A percentile compares a stretch with the other conserved stretches of the same genome.
Evolutionary conservation across 352 stramenopile species (phyloP).

Genomic region (Phytophthora tubulina): DNA sequence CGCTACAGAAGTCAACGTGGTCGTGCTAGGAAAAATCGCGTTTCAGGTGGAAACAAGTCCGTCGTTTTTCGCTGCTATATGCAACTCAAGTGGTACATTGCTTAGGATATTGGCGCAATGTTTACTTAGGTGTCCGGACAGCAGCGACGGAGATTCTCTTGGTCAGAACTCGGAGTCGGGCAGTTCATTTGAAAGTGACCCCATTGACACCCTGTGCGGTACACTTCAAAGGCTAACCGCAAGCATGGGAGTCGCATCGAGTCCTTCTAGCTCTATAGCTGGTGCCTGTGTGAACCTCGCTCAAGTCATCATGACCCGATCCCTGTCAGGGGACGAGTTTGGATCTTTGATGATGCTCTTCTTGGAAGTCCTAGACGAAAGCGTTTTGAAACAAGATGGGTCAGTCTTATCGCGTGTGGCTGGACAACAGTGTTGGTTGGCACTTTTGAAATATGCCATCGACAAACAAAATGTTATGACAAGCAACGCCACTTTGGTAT

Average conservation of each 20-base stretch:
- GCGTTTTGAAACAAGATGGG: constrained; percentile 19
- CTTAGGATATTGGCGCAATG: constrained; percentile 54
- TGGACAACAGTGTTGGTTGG: constrained; percentile 72
- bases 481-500: constrained; percentile 56
- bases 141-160: not conserved
- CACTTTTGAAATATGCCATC: constrained; percentile 62
- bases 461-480: constrained; percentile 55
- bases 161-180: not conserved
- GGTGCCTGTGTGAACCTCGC: constrained; percentile 59
- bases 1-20: constrained; percentile 47
- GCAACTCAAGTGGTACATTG: constrained; percentile 60
- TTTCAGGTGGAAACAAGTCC: constrained; percentile 58
- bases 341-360: constrained; percentile 69
- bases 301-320: constrained; percentile 46
- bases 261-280: constrained; percentile 14
- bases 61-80: constrained; percentile 64
- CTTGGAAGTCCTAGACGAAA: constrained; percentile 63
- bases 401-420: constrained; percentile 16
- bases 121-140: constrained; percentile 10
- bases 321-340: constrained; percentile 71
- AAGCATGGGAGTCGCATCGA: constrained; percentile 15
- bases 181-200: not conserved
- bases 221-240: constrained; percentile 30
- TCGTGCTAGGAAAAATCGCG: constrained; percentile 60
- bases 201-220: not conserved